Evolutionary conservation across 2,329 filamentous ascomycete species (phyloP).

Genomic region (Phialophora verrucosa): DNA sequence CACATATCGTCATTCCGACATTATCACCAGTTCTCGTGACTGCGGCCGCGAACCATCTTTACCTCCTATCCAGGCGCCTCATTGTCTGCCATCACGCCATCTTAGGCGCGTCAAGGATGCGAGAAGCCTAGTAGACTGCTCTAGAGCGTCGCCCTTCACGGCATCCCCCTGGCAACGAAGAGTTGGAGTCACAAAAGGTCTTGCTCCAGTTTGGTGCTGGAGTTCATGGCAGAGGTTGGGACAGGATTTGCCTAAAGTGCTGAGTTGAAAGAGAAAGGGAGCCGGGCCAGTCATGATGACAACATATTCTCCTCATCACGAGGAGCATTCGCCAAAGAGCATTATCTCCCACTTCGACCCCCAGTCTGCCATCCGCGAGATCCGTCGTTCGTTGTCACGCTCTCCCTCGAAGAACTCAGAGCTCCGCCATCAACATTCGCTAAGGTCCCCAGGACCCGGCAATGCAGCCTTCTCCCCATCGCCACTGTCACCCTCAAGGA

Average conservation of each 20-base stretch:
- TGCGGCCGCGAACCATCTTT: neutral
- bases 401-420: slow-evolving; percentile 83
- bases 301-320: slow-evolving; percentile 56
- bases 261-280: slow-evolving; percentile 28
- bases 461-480: slow-evolving; percentile 56
- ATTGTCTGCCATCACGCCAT: slow-evolving; percentile 3
- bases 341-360: slow-evolving; percentile 82
- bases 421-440: slow-evolving; percentile 60
- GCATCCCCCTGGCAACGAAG: slow-evolving; percentile 10
- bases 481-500: slow-evolving; percentile 64
- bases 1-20: neutral
- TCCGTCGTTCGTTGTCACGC: slow-evolving; percentile 85
- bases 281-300: slow-evolving; percentile 48
- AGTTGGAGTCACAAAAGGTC: neutral
- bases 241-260: slow-evolving; percentile 13
- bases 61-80: neutral
- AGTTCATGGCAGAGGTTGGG: slow-evolving; percentile 31
- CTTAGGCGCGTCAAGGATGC: slow-evolving; percentile 10
- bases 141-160: neutral
- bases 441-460: slow-evolving; percentile 59
- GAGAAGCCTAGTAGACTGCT: slow-evolving; percentile 5
- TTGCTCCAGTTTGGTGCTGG: slow-evolving; percentile 17
- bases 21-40: slow-evolving; percentile 4
- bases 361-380: slow-evolving; percentile 77
- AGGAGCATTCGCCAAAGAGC: slow-evolving; percentile 77